phyloP scores from a whole-genome alignment of 163 green algal genomes.

The Scenedesmus sp. region DNA sequence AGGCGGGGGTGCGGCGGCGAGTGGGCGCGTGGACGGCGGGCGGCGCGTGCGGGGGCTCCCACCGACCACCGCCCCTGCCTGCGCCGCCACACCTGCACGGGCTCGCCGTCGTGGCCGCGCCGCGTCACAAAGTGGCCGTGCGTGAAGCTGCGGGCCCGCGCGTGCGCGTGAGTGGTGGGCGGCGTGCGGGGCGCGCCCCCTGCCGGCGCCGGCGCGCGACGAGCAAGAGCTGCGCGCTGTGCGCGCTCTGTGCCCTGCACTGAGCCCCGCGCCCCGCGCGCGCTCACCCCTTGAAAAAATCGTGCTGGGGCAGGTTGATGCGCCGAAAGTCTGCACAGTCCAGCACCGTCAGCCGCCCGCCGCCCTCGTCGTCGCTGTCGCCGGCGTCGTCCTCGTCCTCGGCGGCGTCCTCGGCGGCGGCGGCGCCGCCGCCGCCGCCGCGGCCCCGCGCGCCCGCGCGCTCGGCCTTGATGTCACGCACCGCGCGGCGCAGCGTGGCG shows the following conservation, averaged over 20 bases:
- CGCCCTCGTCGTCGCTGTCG: neutral
- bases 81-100: too few species aligned
- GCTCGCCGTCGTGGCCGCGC: neutral
- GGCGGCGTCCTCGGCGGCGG: neutral
- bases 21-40: too few species aligned
- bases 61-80: too few species aligned
- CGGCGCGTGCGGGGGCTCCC: too few species aligned
- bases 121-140: constrained; percentile 6
- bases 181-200: too few species aligned
- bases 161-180: too few species aligned
- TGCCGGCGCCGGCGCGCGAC: too few species aligned
- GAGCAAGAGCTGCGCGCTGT: neutral
- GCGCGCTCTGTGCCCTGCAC: neutral
- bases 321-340: constrained; percentile 29
- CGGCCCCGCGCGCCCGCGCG: neutral
- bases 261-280: neutral
- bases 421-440: neutral
- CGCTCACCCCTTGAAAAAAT: constrained; percentile 42
- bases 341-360: constrained; percentile 8
- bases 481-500: constrained; percentile 23
- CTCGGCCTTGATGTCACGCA: constrained; percentile 25
- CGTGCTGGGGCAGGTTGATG: neutral
- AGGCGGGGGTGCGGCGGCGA: too few species aligned
- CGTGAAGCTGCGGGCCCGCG: constrained; percentile 28
- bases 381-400: neutral